A percentile compares a stretch with the other conserved stretches of the same genome.
These are phyloP conservation scores for Pinus tabuliformis DNA, from an alignment of 75 land plant species.

Conservation along the genomic window DNA sequence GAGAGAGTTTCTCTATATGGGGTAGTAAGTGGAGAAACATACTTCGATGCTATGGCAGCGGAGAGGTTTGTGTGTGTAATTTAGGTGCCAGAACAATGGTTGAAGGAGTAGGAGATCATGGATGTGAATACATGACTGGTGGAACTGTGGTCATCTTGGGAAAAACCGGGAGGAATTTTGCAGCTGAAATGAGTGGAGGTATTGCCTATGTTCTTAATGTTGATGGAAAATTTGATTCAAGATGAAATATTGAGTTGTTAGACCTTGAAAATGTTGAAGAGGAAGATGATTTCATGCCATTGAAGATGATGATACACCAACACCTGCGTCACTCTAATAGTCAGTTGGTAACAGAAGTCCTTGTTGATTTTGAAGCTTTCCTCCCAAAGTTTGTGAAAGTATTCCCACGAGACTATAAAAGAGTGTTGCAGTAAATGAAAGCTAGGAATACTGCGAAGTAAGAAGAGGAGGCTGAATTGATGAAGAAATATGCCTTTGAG, in stretches of 20 bases:
- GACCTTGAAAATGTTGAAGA: constrained; percentile 90
- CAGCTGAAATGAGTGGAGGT: too few relatives aligned
- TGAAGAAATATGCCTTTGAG: constrained; percentile 86
- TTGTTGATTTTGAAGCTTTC: constrained; percentile 65
- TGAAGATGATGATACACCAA: constrained; percentile 92
- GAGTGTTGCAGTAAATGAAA: constrained; percentile 66
- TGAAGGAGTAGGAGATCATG: too few relatives aligned
- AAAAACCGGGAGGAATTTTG: too few relatives aligned
- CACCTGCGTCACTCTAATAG: constrained; percentile 86
- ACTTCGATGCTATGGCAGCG: too few relatives aligned
- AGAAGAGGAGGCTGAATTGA: constrained; percentile 57
- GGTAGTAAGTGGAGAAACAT: too few relatives aligned
- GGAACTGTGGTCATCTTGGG: too few relatives aligned
- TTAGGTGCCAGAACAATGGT: too few relatives aligned
- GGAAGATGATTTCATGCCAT: constrained; percentile 73
- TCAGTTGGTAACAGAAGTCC: constrained; percentile 71
- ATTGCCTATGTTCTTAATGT: constrained; percentile 37
- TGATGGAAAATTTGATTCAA: constrained; percentile 57
- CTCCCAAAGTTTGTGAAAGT: constrained; percentile 93
- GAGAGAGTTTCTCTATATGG: too few relatives aligned
- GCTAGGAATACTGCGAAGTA: constrained; percentile 41
- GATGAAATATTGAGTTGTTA: constrained; percentile 85
- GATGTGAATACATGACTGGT: too few relatives aligned
- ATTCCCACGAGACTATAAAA: constrained; percentile 93
- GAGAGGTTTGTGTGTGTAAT: too few relatives aligned